phyloP scores from a whole-genome alignment of 768 basidiomycete genomes.

The Suillus hirtellus region DNA sequence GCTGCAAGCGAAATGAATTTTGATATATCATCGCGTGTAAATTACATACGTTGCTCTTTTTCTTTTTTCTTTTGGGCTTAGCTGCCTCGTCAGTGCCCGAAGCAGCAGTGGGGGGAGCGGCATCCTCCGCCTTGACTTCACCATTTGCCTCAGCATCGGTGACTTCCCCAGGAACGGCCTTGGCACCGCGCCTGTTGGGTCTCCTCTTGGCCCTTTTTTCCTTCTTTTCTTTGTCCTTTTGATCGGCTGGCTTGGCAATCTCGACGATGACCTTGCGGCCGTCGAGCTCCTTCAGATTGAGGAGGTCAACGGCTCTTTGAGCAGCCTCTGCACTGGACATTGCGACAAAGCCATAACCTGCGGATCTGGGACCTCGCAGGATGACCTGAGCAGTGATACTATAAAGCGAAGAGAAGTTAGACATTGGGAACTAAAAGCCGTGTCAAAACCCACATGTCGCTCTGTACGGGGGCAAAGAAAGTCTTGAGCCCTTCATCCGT shows the following conservation, averaged over 20 bases:
- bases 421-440: neutral
- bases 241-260: conserved; percentile 87
- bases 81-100: conserved; percentile 55
- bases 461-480: conserved; percentile 86
- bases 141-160: conserved; percentile 88
- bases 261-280: conserved; percentile 88
- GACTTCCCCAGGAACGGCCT: conserved; percentile 86
- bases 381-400: conserved; percentile 87
- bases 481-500: conserved; percentile 94
- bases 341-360: conserved; percentile 93
- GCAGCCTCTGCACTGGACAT: conserved; percentile 79
- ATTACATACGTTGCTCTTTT: conserved; percentile 56
- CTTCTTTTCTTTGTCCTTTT: conserved; percentile 79
- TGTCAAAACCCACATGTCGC: conserved; percentile 73
- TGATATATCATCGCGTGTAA: conserved; percentile 11
- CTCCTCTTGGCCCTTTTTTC: conserved; percentile 79
- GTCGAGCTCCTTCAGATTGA: conserved; percentile 88
- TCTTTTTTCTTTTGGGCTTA: conserved; percentile 81
- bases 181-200: conserved; percentile 83
- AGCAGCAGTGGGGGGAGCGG: conserved; percentile 37
- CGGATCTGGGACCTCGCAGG: conserved; percentile 79
- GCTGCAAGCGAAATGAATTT: conserved; percentile 38
- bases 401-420: conserved; percentile 19
- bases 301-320: conserved; percentile 79
- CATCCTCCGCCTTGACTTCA: conserved; percentile 62